Base-by-base conservation (phyloP, 73 alveolate species). In the Diophrys appendiculata region DNA sequence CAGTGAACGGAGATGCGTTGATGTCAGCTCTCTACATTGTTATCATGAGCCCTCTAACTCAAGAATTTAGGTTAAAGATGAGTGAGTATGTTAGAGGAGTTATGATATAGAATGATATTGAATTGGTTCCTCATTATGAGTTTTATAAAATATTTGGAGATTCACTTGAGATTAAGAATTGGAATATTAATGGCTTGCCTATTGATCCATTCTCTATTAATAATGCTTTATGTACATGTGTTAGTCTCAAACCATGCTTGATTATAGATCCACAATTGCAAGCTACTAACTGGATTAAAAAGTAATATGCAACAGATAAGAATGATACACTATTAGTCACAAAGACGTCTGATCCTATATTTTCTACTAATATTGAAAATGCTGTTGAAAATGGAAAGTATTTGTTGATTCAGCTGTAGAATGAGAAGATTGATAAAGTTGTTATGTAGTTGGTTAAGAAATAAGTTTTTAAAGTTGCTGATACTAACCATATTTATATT, bases 181-280 rank as follows among this genome's bases (percentile, higher is more conserved):
- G 99, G 99, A 97, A 98, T 80, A 92, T 95, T 31, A 95, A 94
- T 70, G 98, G 98, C 52, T 89, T 90, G 91, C 81, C 88, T 92
- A 81, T 88, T 95, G 68, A 94, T 98, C n/a, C 27, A 5, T 73
- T 31, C 43, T 79, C 88, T 25, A 30, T 69, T 1, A 79, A 26
- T 30, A 79, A 79, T 52, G 88, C 88, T 2, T 27, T 79, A 0
- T 69, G 68, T 5, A 68, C 52, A 76, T 52, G 27, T 11, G 70
- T 69, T 69, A 26, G 81, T 14, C 33, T 64, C 23, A 68, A 69
- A 3, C 72, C 54, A 30, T 69, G 88, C 29, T n/a, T 79, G 18
- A 69, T 75, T 33, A 70, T 79, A 5, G 88, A 79, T 29, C 81
- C 80, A 24, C 54, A 79, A 30, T 60, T n/a, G 23, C 33, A 79